Base-by-base conservation (phyloP, 225 moss, liverwort and hornwort species). In the Marchantia polymorpha region DNA sequence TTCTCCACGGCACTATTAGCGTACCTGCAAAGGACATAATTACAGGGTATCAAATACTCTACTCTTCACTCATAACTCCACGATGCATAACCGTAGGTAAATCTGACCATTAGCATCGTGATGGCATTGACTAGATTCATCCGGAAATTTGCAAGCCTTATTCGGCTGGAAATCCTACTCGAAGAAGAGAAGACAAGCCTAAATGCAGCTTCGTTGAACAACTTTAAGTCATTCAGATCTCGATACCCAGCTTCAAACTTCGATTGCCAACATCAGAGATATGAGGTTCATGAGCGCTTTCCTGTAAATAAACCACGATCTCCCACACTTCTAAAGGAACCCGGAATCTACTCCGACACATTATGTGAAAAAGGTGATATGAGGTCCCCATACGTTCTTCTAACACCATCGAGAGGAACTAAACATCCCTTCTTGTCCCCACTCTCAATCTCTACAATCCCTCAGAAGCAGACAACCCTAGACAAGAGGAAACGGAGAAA, bases 1-100 rank as follows among this genome's bases (percentile, higher is more conserved):
- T 88, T 77, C 78, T 88, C 87, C 51, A 80, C 63, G 64, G 39
- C 82, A 68, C 68, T 78, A 25, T 85, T 23, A 48, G 87, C 83
- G 56, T 87, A 84, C 82, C 84, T 87, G 78, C 14, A 12, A 27
- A 47, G 23, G 52, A 46, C 46, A 61, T 7, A 23, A 15, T 25
- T 29, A 76, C 15, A 19, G 49, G 71, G 50, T 48, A n/a, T 8
- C 19, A 63, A 63, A 8, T 8, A 27, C 66, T 27, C 27, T 30
- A 13, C 66, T 66, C 19, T 56, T 0, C 3, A 29, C 47, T 52
- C 15, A 26, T 56, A 14, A 12, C 30, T 14, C 55, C 54, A 75
- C 8, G 11, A 22, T 15, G 27, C 22, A 39, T 17, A 0, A 16
- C 46, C 10, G 49, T 61, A 3, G 47, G 3, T 10, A 10, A 2